Evolutionary conservation across 2,329 filamentous ascomycete species (phyloP).

Genomic region (Stachybotrys elegans): DNA sequence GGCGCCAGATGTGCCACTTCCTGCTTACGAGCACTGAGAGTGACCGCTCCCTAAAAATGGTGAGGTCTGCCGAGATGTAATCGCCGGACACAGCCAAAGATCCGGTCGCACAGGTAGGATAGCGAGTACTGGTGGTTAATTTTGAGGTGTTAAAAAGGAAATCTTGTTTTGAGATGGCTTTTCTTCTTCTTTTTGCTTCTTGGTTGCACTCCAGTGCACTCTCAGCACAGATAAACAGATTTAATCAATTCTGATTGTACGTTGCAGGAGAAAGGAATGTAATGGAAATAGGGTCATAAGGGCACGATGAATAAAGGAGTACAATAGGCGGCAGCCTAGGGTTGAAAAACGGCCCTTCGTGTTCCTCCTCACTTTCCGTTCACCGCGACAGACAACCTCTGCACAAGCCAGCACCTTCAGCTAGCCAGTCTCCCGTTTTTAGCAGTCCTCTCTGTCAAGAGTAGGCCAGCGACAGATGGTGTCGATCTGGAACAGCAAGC

Average conservation of each 20-base stretch:
- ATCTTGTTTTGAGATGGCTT: conserved; percentile 19
- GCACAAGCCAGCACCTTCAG: conserved; percentile 20
- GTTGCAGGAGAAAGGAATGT: conserved; percentile 25
- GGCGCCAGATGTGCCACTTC: conserved; percentile 15
- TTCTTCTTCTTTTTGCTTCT: conserved; percentile 20
- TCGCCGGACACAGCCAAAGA: conserved; percentile 7
- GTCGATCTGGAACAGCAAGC: too few relatives aligned
- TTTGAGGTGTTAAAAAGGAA: conserved; percentile 17
- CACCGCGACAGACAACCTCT: conserved; percentile 25
- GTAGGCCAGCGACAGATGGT: conserved; percentile 14
- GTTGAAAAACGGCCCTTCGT: conserved; percentile 28
- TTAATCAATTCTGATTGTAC: conserved; percentile 52
- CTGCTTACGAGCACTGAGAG: conserved; percentile 12
- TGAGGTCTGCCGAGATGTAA: conserved; percentile 2
- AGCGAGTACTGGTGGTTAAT: conserved; percentile 24
- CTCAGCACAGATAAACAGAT: conserved; percentile 31
- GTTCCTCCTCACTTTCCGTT: conserved; percentile 31
- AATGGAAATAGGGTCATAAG: conserved; percentile 28
- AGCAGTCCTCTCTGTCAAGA: conserved; percentile 14
- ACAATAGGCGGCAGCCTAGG: conserved; percentile 32
- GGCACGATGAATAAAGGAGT: conserved; percentile 32
- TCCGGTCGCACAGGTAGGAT: conserved; percentile 23
- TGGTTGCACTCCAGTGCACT: conserved; percentile 32
- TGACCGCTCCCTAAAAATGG: too few relatives aligned
- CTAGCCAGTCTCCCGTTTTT: conserved; percentile 21